Evolutionary conservation across 2,329 filamentous ascomycete genomes (phyloP).

Genomic region (Clonostachys rosea): DNA sequence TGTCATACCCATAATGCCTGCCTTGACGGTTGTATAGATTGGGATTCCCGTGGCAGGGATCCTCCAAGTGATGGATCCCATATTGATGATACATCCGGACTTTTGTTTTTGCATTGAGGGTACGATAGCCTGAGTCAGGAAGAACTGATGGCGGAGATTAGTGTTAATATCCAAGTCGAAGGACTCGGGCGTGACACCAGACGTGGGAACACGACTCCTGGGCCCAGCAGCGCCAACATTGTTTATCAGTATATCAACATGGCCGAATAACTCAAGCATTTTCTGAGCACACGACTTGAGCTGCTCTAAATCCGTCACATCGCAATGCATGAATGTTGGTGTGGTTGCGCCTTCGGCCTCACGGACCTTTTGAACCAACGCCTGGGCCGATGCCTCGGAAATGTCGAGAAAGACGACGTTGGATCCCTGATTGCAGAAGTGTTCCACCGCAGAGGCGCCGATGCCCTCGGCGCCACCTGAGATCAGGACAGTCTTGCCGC

Average conservation of each 20-base stretch:
- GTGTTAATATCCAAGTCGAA: slow-evolving; percentile 37
- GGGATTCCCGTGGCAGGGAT: slow-evolving; percentile 35
- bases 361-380: slow-evolving; percentile 12
- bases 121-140: slow-evolving; percentile 67
- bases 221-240: slow-evolving; percentile 57
- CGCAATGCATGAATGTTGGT: slow-evolving; percentile 34
- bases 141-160: slow-evolving; percentile 44
- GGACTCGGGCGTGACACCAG: slow-evolving; percentile 28
- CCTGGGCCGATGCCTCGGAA: slow-evolving; percentile 18
- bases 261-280: slow-evolving; percentile 16
- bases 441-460: slow-evolving; percentile 34
- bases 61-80: slow-evolving; percentile 44
- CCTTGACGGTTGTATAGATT: slow-evolving; percentile 47
- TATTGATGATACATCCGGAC: slow-evolving; percentile 48
- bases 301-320: slow-evolving; percentile 27
- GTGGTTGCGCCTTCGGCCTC: slow-evolving; percentile 9
- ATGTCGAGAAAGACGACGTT: slow-evolving; percentile 38
- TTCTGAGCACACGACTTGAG: slow-evolving; percentile 23
- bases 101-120: slow-evolving; percentile 46
- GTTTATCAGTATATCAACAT: slow-evolving; percentile 76
- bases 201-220: slow-evolving; percentile 16
- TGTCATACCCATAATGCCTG: slow-evolving; percentile 50
- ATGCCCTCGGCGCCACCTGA: slow-evolving; percentile 42
- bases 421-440: slow-evolving; percentile 37
- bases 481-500: slow-evolving; percentile 32